phyloP scores from a whole-genome alignment of 2,329 filamentous ascomycete genomes.

The Fonsecaea multimorphosa region DNA sequence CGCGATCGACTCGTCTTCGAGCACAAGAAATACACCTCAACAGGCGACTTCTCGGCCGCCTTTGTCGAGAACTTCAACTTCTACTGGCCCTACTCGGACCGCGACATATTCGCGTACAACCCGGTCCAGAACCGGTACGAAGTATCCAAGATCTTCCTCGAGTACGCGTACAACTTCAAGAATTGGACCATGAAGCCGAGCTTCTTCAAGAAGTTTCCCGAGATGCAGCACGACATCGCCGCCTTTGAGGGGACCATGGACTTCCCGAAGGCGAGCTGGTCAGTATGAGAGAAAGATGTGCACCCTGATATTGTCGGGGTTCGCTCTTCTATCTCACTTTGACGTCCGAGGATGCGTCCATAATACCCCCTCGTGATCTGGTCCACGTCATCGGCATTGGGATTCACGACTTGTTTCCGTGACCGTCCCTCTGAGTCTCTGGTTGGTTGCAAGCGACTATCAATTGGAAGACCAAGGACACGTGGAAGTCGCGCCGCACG shows the following conservation, averaged over 20 bases:
- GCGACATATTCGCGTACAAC: conserved; percentile 34
- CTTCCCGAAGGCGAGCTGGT: conserved; percentile 24
- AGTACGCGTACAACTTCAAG: conserved; percentile 36
- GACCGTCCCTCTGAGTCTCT: too few species aligned
- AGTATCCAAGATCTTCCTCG: conserved; percentile 34
- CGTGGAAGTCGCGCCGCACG: too few species aligned
- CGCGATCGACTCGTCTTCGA: conserved; percentile 39
- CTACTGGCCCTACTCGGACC: conserved; percentile 37
- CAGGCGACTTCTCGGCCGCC: conserved; percentile 35
- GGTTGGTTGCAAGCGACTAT: too few species aligned
- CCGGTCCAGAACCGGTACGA: conserved; percentile 27
- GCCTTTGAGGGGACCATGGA: conserved; percentile 28
- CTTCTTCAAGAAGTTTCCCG: conserved; percentile 37
- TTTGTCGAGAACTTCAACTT: conserved; percentile 39
- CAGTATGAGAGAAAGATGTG: neutral
- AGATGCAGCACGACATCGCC: conserved; percentile 38
- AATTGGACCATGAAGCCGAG: conserved; percentile 40
- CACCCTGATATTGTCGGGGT: neutral
- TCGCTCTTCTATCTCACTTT: too few species aligned
- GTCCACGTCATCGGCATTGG: too few species aligned
- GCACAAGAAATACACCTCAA: conserved; percentile 36
- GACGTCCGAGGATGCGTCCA: too few species aligned
- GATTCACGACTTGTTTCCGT: too few species aligned
- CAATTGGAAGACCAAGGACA: too few species aligned
- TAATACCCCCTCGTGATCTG: too few species aligned